Evolutionary conservation across 23 red algal genomes (phyloP).

Genomic region (Gracilaria domingensis): DNA sequence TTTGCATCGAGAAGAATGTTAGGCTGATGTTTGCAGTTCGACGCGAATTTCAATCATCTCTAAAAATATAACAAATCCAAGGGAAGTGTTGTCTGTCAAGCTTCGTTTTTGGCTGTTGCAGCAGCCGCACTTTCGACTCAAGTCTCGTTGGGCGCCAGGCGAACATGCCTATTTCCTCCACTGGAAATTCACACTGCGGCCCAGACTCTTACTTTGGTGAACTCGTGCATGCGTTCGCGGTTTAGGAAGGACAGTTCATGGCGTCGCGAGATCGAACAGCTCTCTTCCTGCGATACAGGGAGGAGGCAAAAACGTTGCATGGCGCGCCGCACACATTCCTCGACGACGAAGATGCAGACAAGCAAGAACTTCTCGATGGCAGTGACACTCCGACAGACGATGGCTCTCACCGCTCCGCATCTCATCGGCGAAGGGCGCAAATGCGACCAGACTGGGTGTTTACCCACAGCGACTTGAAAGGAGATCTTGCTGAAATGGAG

Average conservation of each 20-base stretch:
- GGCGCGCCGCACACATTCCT: neutral
- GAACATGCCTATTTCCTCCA: too few species aligned
- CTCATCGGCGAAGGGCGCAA: slow-evolving; percentile 4
- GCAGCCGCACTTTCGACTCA: too few species aligned
- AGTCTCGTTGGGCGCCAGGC: too few species aligned
- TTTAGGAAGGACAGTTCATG: slow-evolving; percentile 19
- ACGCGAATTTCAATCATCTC: too few species aligned
- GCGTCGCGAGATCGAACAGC: slow-evolving; percentile 80
- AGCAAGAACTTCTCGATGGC: slow-evolving; percentile 3
- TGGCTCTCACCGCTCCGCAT: neutral
- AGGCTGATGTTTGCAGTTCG: too few species aligned
- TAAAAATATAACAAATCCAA: too few species aligned
- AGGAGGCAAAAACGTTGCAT: slow-evolving; percentile 62
- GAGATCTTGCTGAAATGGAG: slow-evolving; percentile 60
- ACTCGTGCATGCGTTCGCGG: neutral
- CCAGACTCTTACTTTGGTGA: neutral
- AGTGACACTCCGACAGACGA: neutral
- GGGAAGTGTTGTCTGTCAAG: too few species aligned
- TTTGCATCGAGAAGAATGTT: too few species aligned
- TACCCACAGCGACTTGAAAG: slow-evolving; percentile 68
- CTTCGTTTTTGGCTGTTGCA: too few species aligned
- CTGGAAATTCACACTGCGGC: neutral
- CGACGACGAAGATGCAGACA: neutral
- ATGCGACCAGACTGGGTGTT: slow-evolving; percentile 82
- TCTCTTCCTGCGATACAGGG: slow-evolving; percentile 76